phyloP scores from a whole-genome alignment of 1,284 basidiomycete genomes.

The Tremellales sp. region DNA sequence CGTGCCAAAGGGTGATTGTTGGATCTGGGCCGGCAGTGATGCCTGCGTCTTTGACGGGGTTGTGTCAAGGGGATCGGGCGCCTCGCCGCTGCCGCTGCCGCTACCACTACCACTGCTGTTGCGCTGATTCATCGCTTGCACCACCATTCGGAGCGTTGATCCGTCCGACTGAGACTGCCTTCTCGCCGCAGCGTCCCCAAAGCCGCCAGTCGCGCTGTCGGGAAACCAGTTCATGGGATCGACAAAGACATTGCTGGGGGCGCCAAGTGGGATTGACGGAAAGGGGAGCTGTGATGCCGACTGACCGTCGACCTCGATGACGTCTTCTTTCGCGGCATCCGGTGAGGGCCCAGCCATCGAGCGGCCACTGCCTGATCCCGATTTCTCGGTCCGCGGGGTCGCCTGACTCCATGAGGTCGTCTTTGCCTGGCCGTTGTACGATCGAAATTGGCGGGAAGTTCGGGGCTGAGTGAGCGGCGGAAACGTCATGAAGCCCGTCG shows the following conservation, averaged over 20 bases:
- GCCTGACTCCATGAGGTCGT: too few species aligned
- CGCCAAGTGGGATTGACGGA: conserved; percentile 32
- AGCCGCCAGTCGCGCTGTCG: too few species aligned
- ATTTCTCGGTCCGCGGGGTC: neutral
- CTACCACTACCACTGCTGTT: neutral
- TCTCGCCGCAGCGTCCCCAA: too few species aligned
- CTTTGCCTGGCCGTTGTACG: too few species aligned
- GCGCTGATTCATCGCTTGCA: conserved; percentile 23
- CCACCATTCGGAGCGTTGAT: conserved; percentile 23
- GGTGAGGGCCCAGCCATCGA: too few species aligned
- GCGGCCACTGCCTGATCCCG: too few species aligned
- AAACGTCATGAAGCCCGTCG: neutral
- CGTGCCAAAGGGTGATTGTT: conserved; percentile 25
- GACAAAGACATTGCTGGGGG: too few species aligned
- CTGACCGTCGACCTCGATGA: neutral
- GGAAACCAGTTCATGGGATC: too few species aligned
- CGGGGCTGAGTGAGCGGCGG: neutral
- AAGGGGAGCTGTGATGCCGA: conserved; percentile 25
- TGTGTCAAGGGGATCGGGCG: conserved; percentile 22
- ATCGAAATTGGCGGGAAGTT: too few species aligned
- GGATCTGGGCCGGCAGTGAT: conserved; percentile 5
- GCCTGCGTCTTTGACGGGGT: neutral
- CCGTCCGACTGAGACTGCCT: conserved; percentile 32
- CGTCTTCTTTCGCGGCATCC: conserved; percentile 2
- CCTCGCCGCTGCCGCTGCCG: conserved; percentile 9